Percentiles rank a stretch among this genome's conserved stretches.
Evolutionary conservation across 495 filamentous ascomycete genomes (phyloP).

Genomic region (Aspergillus campestris): DNA sequence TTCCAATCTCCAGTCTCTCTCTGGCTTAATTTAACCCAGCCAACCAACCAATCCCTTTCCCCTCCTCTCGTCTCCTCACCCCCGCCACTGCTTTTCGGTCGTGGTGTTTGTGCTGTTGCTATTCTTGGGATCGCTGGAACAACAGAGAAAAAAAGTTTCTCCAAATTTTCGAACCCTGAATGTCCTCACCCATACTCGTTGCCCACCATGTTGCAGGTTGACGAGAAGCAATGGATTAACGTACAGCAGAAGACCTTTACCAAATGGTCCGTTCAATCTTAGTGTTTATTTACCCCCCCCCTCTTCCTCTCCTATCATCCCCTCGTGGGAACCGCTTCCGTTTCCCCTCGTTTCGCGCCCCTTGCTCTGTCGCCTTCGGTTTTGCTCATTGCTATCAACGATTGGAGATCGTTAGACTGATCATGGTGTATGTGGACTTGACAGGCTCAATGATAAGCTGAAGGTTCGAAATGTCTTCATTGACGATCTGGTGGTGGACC

Average conservation of each 20-base stretch:
- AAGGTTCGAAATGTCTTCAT: slow-evolving; percentile 64
- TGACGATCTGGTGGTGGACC: slow-evolving; percentile 75
- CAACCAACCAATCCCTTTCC: too few relatives aligned
- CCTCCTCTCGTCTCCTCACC: too few relatives aligned
- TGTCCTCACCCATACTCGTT: slow-evolving; percentile 16
- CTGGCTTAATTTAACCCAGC: too few relatives aligned
- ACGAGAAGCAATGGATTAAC: slow-evolving; percentile 82
- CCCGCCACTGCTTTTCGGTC: too few relatives aligned
- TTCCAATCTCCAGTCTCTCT: too few relatives aligned
- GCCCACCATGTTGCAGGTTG: slow-evolving; percentile 51
- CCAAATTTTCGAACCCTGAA: slow-evolving; percentile 26
- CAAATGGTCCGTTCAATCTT: slow-evolving; percentile 62
- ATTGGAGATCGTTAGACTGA: not conserved
- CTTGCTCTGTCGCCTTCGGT: not conserved
- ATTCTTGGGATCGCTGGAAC: too few relatives aligned
- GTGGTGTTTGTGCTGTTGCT: too few relatives aligned
- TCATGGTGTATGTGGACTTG: not conserved
- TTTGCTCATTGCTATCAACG: not conserved
- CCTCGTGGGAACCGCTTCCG: not conserved
- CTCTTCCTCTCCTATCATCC: not conserved
- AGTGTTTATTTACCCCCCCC: not conserved
- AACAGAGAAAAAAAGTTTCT: not conserved
- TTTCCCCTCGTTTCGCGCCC: too few relatives aligned
- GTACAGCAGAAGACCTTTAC: slow-evolving; percentile 99
- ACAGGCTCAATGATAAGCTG: slow-evolving; percentile 91